phyloP scores from a whole-genome alignment of 1,139 yeast species.

The Yamadazyma spencermartinsiae region DNA sequence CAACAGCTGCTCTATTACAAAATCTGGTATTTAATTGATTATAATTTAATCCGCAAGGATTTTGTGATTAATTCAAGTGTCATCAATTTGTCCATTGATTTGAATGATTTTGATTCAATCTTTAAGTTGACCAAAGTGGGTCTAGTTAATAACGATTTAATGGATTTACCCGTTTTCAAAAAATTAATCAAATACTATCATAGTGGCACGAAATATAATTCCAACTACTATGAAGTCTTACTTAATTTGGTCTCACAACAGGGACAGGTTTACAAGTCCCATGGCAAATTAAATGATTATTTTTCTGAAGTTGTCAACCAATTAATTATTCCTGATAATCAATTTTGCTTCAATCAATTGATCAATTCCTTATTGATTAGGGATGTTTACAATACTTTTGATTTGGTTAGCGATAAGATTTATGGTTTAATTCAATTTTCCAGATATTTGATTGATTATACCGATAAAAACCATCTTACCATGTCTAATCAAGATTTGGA shows the following conservation, averaged over 20 bases:
- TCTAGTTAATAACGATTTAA: conserved; percentile 32
- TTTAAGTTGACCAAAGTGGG: conserved; percentile 42
- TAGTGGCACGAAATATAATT: conserved; percentile 27
- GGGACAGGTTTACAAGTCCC: conserved; percentile 25
- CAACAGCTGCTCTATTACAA: conserved; percentile 15
- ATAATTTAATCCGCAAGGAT: conserved; percentile 40
- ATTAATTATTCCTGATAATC: conserved; percentile 9
- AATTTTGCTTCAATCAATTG: conserved; percentile 8
- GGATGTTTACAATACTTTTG: conserved; percentile 28
- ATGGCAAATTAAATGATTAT: conserved; percentile 29
- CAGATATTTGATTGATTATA: conserved; percentile 22
- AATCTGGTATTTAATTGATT: conserved; percentile 38
- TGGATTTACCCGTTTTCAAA: conserved; percentile 28
- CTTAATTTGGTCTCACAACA: conserved; percentile 40
- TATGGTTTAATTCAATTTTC: conserved; percentile 35
- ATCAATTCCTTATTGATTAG: conserved; percentile 33
- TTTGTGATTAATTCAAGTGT: conserved; percentile 29
- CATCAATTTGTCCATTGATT: conserved; percentile 32
- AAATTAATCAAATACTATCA: conserved; percentile 35
- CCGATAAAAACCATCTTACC: conserved; percentile 12
- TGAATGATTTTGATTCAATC: conserved; percentile 37
- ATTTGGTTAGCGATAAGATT: conserved; percentile 34
- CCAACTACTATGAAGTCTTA: conserved; percentile 35
- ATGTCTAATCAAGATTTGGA: conserved; percentile 12
- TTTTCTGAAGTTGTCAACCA: conserved; percentile 29